Evolutionary conservation across 768 basidiomycete genomes (phyloP).

Genomic region (Cyclocybe aegerita): DNA sequence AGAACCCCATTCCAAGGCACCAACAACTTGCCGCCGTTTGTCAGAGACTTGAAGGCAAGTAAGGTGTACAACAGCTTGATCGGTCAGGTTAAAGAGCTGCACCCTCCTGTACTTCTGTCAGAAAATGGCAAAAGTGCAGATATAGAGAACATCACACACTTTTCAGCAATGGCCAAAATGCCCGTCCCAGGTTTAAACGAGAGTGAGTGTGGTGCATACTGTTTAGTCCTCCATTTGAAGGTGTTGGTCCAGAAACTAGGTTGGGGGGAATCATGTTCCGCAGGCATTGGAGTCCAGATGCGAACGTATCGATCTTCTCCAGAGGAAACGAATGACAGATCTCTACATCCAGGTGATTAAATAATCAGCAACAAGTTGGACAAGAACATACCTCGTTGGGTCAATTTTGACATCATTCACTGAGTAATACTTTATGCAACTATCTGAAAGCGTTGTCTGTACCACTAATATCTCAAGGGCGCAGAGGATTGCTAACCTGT

Average conservation of each 20-base stretch:
- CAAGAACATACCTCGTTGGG: slow-evolving; percentile 38
- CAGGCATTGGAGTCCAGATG: slow-evolving; percentile 33
- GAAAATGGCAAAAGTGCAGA: slow-evolving; percentile 11
- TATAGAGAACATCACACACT: slow-evolving; percentile 22
- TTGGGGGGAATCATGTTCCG: neutral
- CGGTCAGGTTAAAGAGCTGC: slow-evolving; percentile 15
- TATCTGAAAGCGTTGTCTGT: slow-evolving; percentile 5
- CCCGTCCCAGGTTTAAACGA: slow-evolving; percentile 41
- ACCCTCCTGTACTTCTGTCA: slow-evolving; percentile 19
- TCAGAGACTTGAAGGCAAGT: slow-evolving; percentile 11
- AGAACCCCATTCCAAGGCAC: slow-evolving; percentile 54
- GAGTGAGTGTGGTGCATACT: slow-evolving; percentile 39
- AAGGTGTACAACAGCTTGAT: slow-evolving; percentile 5
- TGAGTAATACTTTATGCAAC: slow-evolving; percentile 45
- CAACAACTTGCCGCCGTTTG: slow-evolving; percentile 30
- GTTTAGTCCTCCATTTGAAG: slow-evolving; percentile 17
- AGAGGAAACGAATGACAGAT: slow-evolving; percentile 38
- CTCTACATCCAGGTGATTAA: slow-evolving; percentile 9
- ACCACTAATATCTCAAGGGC: neutral
- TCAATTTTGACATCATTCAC: slow-evolving; percentile 58
- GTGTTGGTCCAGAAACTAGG: slow-evolving; percentile 8
- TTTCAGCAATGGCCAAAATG: slow-evolving; percentile 42
- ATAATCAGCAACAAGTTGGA: neutral
- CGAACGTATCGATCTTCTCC: slow-evolving; percentile 45
- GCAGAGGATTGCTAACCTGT: slow-evolving; percentile 6